Evolutionary conservation across 345 rosid genomes (phyloP).

Genomic region (Camelina neglecta): DNA sequence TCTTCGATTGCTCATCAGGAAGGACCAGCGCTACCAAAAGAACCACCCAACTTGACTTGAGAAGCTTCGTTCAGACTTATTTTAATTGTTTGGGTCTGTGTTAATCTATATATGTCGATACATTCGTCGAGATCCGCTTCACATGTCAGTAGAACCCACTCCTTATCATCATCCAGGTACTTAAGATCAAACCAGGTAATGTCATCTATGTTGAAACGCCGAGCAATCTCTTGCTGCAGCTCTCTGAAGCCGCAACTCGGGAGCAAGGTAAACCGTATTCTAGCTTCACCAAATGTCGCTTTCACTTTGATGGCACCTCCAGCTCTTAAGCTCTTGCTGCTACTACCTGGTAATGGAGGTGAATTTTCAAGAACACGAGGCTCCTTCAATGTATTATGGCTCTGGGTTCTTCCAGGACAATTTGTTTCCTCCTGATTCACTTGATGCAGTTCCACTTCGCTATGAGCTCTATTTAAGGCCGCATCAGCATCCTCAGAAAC

Average conservation of each 20-base stretch:
- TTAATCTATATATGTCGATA: conserved; percentile 61
- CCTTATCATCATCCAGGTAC: conserved; percentile 71
- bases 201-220: conserved; percentile 58
- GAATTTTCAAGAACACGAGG: conserved; percentile 47
- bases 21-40: conserved; percentile 40
- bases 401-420: conserved; percentile 58
- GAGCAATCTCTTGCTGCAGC: conserved; percentile 63
- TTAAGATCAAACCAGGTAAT: conserved; percentile 54
- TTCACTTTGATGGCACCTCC: conserved; percentile 55
- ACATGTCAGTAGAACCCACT: conserved; percentile 78
- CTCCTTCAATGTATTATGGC: conserved; percentile 60
- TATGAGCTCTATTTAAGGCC: conserved; percentile 55
- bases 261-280: conserved; percentile 64
- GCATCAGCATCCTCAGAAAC: conserved; percentile 46
- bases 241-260: conserved; percentile 58
- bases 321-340: conserved; percentile 30
- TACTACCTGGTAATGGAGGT: conserved; percentile 45
- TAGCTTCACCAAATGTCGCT: conserved; percentile 69
- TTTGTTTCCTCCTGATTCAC: conserved; percentile 56
- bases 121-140: conserved; percentile 90
- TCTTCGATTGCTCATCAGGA: conserved; percentile 29
- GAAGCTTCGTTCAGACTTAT: conserved; percentile 57
- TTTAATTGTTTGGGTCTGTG: conserved; percentile 57
- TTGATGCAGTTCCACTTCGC: conserved; percentile 55
- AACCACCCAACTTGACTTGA: conserved; percentile 44